Evolutionary conservation across 805 yeast species (phyloP), one percentile per base, ranked within the genome.

Genomic region (Barnettozyma pratensis): DNA sequence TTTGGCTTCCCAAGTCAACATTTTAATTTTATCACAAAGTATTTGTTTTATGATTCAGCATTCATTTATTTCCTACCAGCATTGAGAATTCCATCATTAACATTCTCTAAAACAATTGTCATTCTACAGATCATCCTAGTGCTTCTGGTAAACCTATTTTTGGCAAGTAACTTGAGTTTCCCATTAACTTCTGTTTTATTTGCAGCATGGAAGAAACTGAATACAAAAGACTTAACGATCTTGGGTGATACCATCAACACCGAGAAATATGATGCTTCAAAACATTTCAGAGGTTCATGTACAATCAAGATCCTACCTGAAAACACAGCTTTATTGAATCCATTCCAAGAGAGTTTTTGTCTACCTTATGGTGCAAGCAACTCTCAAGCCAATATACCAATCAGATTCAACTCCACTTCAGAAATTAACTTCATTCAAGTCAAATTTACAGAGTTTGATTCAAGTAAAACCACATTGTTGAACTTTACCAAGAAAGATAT

Each of bases 301-400:
- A 86, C 91, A 1, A 84, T 94, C 52, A 86, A 91, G 60, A 86
- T 87, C 52, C 70, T 94, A 35, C 98, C 99, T 0, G 97, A 92
- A 66, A 85, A 95, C 40, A 84, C 95, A 0, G 96, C 95, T 5
- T 72, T 75, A 58, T 68, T 94, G 57, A 89, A 91, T 54, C 97
- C 97, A 3, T 77, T 80, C 56, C 78, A 74, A 44, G 80, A 77
- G 30, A 72, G 79, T 5, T 77, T 76, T 51, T 94, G 99, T 68
- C 55, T 85, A 40, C 76, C 77, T 14, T 46, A 56, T 45, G 63
- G 68, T 44, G 49, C 64, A 19, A 50, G 56, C 14, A 50, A 59
- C 51, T 59, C 63, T 35, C 58, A 63, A 11, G 52, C 76, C 30
- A 65, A 70, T 34, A 70, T 90, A 51, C 97, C 98, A 6, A 72